phyloP scores from a whole-genome alignment of 2,329 filamentous ascomycete genomes.

The Penicillium sp. region DNA sequence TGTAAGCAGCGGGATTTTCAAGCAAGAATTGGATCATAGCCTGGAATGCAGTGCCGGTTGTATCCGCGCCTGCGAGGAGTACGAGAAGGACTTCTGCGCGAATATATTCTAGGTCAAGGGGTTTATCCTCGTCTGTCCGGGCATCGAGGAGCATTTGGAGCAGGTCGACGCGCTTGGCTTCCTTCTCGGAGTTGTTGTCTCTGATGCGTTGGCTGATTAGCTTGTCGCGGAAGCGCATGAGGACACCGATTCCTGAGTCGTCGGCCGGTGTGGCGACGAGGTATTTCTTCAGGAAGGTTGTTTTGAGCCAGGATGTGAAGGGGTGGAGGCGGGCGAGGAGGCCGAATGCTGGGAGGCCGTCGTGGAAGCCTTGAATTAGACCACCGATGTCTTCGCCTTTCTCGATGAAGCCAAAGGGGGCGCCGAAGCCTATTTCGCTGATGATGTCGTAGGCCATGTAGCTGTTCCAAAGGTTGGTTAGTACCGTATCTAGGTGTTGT shows the following conservation, averaged over 20 bases:
- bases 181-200: conserved; percentile 50
- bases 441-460: conserved; percentile 61
- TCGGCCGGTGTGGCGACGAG: conserved; percentile 56
- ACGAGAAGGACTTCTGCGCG: conserved; percentile 56
- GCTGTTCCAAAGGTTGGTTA: conserved; percentile 12
- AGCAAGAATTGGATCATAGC: conserved; percentile 49
- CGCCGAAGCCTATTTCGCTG: conserved; percentile 57
- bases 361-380: conserved; percentile 57
- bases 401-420: conserved; percentile 57
- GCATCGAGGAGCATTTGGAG: conserved; percentile 54
- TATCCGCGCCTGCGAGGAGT: conserved; percentile 54
- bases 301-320: conserved; percentile 57
- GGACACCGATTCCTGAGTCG: conserved; percentile 54
- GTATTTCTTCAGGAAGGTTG: conserved; percentile 53
- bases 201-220: conserved; percentile 51
- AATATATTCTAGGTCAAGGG: conserved; percentile 52
- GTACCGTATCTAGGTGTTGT: neutral
- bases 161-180: conserved; percentile 50
- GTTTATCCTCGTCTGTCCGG: conserved; percentile 46
- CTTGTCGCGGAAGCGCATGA: conserved; percentile 60
- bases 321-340: conserved; percentile 55
- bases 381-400: conserved; percentile 54
- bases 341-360: conserved; percentile 53
- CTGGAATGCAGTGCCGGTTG: conserved; percentile 54
- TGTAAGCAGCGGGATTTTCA: conserved; percentile 42